Conservation (phyloP, 495 filamentous ascomycete genomes). For the Penicillium canariense region DNA sequence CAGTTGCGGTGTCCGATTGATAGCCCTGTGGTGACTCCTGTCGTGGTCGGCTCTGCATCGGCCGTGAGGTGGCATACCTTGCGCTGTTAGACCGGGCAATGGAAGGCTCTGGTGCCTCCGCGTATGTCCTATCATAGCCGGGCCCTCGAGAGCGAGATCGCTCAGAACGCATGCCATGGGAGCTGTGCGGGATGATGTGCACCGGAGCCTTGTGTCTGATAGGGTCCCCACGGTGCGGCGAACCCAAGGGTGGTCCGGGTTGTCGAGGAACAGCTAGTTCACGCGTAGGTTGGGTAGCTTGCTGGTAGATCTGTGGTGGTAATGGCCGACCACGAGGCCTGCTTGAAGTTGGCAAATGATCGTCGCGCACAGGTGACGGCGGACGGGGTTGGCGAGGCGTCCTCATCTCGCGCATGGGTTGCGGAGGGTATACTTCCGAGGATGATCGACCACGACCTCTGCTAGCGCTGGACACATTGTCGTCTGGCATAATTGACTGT, state of each 20-base stretch:
- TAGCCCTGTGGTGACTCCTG: slow-evolving; percentile 19
- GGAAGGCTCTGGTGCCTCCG: slow-evolving; percentile 1
- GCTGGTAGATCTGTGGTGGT: background rate
- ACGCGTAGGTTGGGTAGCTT: background rate
- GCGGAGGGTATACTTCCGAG: background rate
- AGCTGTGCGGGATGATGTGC: slow-evolving; percentile 3
- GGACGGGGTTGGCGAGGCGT: background rate
- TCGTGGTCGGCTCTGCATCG: background rate
- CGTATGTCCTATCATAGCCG: background rate
- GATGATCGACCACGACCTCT: background rate
- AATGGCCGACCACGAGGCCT: background rate
- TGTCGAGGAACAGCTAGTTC: background rate
- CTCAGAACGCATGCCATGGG: slow-evolving; percentile 1
- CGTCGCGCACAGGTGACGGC: slow-evolving; percentile 3
- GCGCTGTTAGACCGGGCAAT: slow-evolving; percentile 25
- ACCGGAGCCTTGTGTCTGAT: slow-evolving; percentile 1
- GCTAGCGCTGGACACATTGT: background rate
- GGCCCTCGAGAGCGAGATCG: slow-evolving; percentile 10
- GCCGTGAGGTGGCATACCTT: slow-evolving; percentile 6
- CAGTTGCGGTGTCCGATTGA: slow-evolving; percentile 28
- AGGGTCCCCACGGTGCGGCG: background rate
- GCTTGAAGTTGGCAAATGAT: background rate
- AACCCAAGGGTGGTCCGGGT: background rate
- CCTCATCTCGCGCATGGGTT: background rate
- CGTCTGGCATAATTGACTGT: background rate